These are phyloP conservation scores for Pseudozyma hubeiensis DNA, from an alignment of 1,284 basidiomycete genomes.

Conservation along the genomic window DNA sequence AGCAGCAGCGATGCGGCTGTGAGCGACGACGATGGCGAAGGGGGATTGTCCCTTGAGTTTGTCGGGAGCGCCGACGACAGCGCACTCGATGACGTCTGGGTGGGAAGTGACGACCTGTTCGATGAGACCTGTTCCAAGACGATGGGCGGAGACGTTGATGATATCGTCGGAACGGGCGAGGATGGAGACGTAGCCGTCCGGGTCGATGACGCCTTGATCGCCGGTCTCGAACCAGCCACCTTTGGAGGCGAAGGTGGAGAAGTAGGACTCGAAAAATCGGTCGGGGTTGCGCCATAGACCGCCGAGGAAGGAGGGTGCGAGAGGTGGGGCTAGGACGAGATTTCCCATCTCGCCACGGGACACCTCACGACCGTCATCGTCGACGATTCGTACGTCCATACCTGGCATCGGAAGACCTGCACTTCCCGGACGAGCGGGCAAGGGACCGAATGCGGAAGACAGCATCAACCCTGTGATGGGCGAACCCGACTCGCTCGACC, in stretches of 20 bases:
- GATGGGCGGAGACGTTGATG: slow-evolving; percentile 63
- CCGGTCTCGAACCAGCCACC: slow-evolving; percentile 67
- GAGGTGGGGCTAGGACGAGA: slow-evolving; percentile 57
- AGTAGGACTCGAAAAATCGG: slow-evolving; percentile 59
- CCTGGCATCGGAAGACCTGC: slow-evolving; percentile 63
- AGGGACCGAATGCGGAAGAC: slow-evolving; percentile 41
- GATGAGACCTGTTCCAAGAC: slow-evolving; percentile 61
- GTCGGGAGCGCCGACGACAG: slow-evolving; percentile 65
- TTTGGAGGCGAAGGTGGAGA: slow-evolving; percentile 56
- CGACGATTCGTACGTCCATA: slow-evolving; percentile 66
- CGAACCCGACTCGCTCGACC: slow-evolving; percentile 62
- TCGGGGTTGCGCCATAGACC: slow-evolving; percentile 63
- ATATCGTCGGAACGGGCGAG: slow-evolving; percentile 61
- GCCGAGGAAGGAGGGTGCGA: slow-evolving; percentile 57
- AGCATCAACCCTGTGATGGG: slow-evolving; percentile 62
- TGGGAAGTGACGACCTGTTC: slow-evolving; percentile 59
- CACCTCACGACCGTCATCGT: slow-evolving; percentile 59
- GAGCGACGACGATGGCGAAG: slow-evolving; percentile 60
- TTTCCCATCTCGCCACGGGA: slow-evolving; percentile 63
- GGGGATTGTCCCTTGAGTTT: slow-evolving; percentile 66
- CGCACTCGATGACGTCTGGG: slow-evolving; percentile 58
- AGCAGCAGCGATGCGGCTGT: slow-evolving; percentile 25
- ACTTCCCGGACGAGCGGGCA: slow-evolving; percentile 54
- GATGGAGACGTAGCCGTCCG: slow-evolving; percentile 64
- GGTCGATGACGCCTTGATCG: slow-evolving; percentile 60